A percentile compares a stretch with the other conserved stretches of the same genome.
Conservation (phyloP, 2,329 filamentous ascomycete species). For the Didymella keratinophila region DNA sequence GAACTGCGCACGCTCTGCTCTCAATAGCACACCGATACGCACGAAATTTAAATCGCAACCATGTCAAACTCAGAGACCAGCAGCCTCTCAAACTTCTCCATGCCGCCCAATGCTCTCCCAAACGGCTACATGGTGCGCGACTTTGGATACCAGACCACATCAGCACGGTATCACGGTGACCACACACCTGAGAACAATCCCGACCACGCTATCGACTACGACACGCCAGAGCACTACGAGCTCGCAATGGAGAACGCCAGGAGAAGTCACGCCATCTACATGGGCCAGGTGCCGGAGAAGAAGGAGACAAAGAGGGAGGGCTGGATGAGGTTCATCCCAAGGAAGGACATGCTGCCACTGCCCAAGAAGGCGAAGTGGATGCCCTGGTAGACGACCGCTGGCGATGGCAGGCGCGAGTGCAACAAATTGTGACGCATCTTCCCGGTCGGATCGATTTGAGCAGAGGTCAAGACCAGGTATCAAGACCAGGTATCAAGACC, state of each 20-base stretch:
- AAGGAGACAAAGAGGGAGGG: constrained; percentile 27
- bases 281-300: constrained; percentile 26
- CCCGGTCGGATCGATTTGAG: neutral
- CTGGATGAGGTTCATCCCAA: constrained; percentile 33
- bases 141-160: constrained; percentile 34
- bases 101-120: constrained; percentile 13
- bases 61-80: constrained; percentile 18
- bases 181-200: constrained; percentile 40
- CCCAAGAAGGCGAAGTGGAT: constrained; percentile 20
- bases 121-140: constrained; percentile 30
- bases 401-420: neutral
- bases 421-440: constrained; percentile 4
- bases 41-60: neutral
- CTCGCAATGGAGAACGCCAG: constrained; percentile 37
- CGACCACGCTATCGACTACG: constrained; percentile 35
- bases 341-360: constrained; percentile 18
- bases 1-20: neutral
- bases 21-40: neutral
- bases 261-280: constrained; percentile 34
- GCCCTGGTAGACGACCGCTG: constrained; percentile 8
- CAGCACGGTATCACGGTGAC: constrained; percentile 36
- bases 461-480: neutral
- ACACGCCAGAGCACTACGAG: constrained; percentile 30
- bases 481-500: neutral
- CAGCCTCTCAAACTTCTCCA: constrained; percentile 17